phyloP scores from a whole-genome alignment of 805 yeast species.

The Saturnispora quitensis region DNA sequence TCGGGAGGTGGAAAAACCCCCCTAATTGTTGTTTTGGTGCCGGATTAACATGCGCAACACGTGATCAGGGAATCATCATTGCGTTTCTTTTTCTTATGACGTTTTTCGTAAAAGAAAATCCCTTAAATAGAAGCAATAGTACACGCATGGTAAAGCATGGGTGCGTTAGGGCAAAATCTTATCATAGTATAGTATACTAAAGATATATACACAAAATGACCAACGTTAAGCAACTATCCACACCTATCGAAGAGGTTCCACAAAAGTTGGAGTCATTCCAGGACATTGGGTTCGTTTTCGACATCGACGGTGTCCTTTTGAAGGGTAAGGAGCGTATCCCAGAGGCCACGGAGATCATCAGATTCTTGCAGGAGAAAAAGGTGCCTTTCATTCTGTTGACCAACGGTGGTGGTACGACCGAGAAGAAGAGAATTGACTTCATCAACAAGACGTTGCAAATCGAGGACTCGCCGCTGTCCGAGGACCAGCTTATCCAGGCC shows the following conservation, averaged over 20 bases:
- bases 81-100: background rate
- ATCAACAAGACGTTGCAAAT: slow-evolving; percentile 29
- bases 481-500: slow-evolving; percentile 67
- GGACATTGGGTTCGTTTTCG: slow-evolving; percentile 29
- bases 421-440: slow-evolving; percentile 46
- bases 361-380: slow-evolving; percentile 35
- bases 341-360: slow-evolving; percentile 48
- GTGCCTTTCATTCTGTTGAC: slow-evolving; percentile 77
- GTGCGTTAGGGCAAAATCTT: background rate
- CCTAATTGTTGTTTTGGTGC: background rate
- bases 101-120: background rate
- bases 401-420: slow-evolving; percentile 83
- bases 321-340: slow-evolving; percentile 64
- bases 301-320: slow-evolving; percentile 80
- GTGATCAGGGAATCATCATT: background rate
- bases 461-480: slow-evolving; percentile 26
- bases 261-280: slow-evolving; percentile 7
- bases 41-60: background rate
- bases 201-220: background rate
- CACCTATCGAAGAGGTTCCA: slow-evolving; percentile 11
- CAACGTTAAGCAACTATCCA: slow-evolving; percentile 9
- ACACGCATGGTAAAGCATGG: background rate
- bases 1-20: background rate
- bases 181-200: background rate
- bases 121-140: background rate